Evolutionary conservation across 164 flowering plant genomes (phyloP), one percentile per base, ranked within the genome.

Genomic region (Tetrastigma voinierianum): DNA sequence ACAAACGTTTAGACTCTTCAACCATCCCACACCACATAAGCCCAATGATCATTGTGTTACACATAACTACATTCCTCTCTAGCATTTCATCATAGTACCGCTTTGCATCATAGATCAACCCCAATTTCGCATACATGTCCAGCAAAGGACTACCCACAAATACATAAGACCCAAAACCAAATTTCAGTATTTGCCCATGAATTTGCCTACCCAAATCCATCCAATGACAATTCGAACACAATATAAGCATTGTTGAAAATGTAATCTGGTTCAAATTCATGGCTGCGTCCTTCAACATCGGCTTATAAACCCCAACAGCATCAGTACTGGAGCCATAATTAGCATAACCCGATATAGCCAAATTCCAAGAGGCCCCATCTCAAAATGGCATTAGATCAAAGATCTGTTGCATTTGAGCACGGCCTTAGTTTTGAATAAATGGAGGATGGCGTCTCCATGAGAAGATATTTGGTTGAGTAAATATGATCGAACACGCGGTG

Each of bases 341-440:
- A 2, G 76, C 80, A 62, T 78, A 81, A 44, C 87, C 88, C 18
- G 85, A 80, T 69, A 87, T 76, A 65, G 81, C 71, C 11, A 76
- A 65, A 72, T 81, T 86, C 88, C 90, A 86, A 3, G 90, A 80
- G 4, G 81, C 83, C 64, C 81, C 85, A 76, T 86, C 87, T n/a
- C n/a, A n/a, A n/a, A n/a, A n/a, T n/a, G n/a, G n/a, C n/a, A n/a
- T n/a, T n/a, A n/a, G n/a, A n/a, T n/a, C n/a, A n/a, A n/a, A n/a
- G n/a, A n/a, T n/a, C n/a, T n/a, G n/a, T n/a, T n/a, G n/a, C n/a
- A n/a, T n/a, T n/a, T n/a, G n/a, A n/a, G n/a, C n/a, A n/a, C n/a
- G n/a, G n/a, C n/a, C n/a, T n/a, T n/a, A n/a, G n/a, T n/a, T n/a
- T n/a, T n/a, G n/a, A n/a, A n/a, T n/a, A n/a, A n/a, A n/a, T n/a